Evolutionary conservation across 148 eudicot species (phyloP).

Genomic region (Cornus florida): DNA sequence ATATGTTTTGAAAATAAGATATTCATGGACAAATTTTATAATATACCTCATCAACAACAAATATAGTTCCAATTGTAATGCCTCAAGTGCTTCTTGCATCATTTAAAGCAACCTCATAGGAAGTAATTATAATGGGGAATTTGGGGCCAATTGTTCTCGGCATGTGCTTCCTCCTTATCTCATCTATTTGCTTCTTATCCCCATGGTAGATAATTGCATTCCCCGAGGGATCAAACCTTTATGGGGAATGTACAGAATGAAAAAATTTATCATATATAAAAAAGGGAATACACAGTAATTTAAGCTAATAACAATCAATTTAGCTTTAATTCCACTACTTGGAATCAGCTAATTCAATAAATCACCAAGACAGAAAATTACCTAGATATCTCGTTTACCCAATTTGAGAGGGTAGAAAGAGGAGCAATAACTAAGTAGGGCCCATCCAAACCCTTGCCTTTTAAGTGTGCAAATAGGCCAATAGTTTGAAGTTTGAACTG

Average conservation of each 20-base stretch:
- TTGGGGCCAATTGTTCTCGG: constrained; percentile 68
- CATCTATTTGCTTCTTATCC: constrained; percentile 53
- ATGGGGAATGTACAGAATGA: constrained; percentile 7
- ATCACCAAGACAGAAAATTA: constrained; percentile 6
- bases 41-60: constrained; percentile 88
- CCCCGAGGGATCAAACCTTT: constrained; percentile 81
- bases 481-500: constrained; percentile 71
- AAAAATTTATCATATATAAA: background rate
- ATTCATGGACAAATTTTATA: background rate
- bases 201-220: constrained; percentile 91
- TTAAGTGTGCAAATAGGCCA: constrained; percentile 85
- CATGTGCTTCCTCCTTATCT: constrained; percentile 70
- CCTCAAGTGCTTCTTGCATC: constrained; percentile 65
- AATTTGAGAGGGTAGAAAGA: constrained; percentile 93
- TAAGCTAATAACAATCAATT: too few relatives aligned
- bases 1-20: background rate
- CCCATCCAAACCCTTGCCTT: constrained; percentile 91
- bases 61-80: constrained; percentile 94
- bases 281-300: too few relatives aligned
- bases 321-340: background rate
- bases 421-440: constrained; percentile 97
- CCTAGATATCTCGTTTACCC: constrained; percentile 88
- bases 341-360: background rate
- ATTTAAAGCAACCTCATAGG: constrained; percentile 79
- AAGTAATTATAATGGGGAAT: constrained; percentile 86